Conservation (phyloP, 2,329 filamentous ascomycete species). For the Leptographium procerum region DNA sequence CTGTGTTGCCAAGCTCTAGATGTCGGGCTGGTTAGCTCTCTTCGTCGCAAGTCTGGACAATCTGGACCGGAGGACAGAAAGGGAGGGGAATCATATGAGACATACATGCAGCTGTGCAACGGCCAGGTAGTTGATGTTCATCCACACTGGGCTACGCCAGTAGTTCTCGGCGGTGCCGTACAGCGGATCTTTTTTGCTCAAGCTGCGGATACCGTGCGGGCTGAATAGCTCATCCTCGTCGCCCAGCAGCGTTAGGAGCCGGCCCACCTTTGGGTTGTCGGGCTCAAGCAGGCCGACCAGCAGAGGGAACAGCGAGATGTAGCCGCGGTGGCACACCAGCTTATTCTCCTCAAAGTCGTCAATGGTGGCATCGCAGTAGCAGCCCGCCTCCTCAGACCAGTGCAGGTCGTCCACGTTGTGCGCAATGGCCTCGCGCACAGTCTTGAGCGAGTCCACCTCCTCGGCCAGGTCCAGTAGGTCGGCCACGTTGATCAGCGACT, state of each 20-base stretch:
- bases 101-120: slow-evolving; percentile 67
- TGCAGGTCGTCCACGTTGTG: slow-evolving; percentile 87
- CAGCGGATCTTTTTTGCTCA: slow-evolving; percentile 71
- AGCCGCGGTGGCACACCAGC: slow-evolving; percentile 92
- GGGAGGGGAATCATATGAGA: no score
- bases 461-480: slow-evolving; percentile 51
- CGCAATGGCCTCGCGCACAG: slow-evolving; percentile 64
- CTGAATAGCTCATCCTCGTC: slow-evolving; percentile 86
- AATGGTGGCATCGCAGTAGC: slow-evolving; percentile 90
- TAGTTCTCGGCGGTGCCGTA: slow-evolving; percentile 95
- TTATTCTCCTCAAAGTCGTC: slow-evolving; percentile 87
- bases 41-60: background rate
- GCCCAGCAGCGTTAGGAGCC: slow-evolving; percentile 64
- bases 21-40: background rate
- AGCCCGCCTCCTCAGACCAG: slow-evolving; percentile 70
- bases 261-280: slow-evolving; percentile 62
- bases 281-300: slow-evolving; percentile 67
- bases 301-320: slow-evolving; percentile 89
- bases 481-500: slow-evolving; percentile 72
- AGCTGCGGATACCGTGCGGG: slow-evolving; percentile 72
- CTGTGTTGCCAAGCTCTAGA: slow-evolving; percentile 51
- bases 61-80: no score
- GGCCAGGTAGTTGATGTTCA: slow-evolving; percentile 90
- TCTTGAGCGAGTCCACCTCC: slow-evolving; percentile 64
- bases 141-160: slow-evolving; percentile 90